Conservation (phyloP, 805 yeast species). For the Kregervanrija delftensis region DNA sequence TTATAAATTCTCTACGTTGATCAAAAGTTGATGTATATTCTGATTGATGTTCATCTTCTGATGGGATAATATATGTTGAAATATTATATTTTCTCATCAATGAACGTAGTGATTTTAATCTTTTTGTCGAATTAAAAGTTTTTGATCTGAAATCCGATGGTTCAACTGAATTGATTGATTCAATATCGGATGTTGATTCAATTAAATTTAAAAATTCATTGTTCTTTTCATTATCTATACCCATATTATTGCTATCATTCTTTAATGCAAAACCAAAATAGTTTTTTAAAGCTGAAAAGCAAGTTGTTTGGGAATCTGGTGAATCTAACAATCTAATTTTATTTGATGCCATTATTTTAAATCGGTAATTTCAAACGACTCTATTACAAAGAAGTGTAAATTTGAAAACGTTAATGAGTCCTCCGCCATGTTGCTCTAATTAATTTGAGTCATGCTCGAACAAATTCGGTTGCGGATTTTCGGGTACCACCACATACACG, state of each 20-base stretch:
- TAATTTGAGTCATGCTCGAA: too few relatives aligned
- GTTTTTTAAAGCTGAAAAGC: constrained; percentile 5
- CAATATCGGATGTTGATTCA: neutral
- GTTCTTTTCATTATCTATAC: too few relatives aligned
- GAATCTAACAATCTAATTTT: constrained; percentile 1
- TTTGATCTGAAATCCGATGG: neutral
- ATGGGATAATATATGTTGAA: constrained; percentile 50
- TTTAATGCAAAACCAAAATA: neutral
- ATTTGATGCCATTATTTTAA: neutral
- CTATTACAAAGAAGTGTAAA: too few relatives aligned
- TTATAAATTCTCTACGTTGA: constrained; percentile 73
- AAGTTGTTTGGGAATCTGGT: constrained; percentile 8
- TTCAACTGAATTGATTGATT: neutral
- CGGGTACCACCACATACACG: too few relatives aligned
- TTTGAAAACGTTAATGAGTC: too few relatives aligned
- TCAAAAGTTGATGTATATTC: constrained; percentile 83
- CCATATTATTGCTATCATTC: neutral
- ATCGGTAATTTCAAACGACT: too few relatives aligned
- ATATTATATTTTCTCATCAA: constrained; percentile 39
- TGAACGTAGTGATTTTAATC: constrained; percentile 33
- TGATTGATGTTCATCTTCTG: constrained; percentile 91
- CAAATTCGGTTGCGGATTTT: too few relatives aligned
- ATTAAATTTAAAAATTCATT: neutral
- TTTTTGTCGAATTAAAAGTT: constrained; percentile 26
- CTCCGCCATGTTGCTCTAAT: too few relatives aligned